Conservation (phyloP, 2,329 filamentous ascomycete species). For the Cladophialophora chaetospira region DNA sequence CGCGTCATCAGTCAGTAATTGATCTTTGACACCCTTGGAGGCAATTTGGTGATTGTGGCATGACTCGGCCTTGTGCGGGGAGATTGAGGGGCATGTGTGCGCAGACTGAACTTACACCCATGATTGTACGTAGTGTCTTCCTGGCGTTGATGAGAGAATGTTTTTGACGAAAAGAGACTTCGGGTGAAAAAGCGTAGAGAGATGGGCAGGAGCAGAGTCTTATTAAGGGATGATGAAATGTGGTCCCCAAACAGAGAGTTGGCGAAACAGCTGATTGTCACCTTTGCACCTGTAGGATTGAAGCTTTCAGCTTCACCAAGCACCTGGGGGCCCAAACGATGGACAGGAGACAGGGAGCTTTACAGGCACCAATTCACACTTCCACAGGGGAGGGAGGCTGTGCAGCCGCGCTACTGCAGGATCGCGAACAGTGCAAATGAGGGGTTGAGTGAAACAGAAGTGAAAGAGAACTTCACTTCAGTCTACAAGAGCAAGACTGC, state of each 20-base stretch:
- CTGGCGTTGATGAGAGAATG: neutral
- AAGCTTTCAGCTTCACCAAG: neutral
- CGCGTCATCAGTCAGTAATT: slow-evolving; percentile 28
- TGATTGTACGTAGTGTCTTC: slow-evolving; percentile 17
- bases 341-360: neutral
- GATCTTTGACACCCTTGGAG: slow-evolving; percentile 13
- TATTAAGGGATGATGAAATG: neutral
- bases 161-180: neutral
- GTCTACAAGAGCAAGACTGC: too few relatives aligned
- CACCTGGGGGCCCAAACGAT: neutral
- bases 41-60: slow-evolving; percentile 10
- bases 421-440: neutral
- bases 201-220: neutral
- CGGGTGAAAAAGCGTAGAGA: neutral
- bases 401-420: neutral
- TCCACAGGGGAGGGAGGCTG: neutral
- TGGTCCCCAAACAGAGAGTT: neutral
- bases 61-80: slow-evolving; percentile 18
- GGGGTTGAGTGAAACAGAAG: too few relatives aligned
- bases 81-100: slow-evolving; percentile 6
- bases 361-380: neutral
- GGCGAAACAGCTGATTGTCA: neutral
- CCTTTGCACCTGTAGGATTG: slow-evolving; percentile 1
- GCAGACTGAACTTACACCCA: slow-evolving; percentile 33
- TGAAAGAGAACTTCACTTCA: too few relatives aligned